Base-by-base conservation (phyloP, 768 basidiomycete genomes). In the Auriculariales sp. region DNA sequence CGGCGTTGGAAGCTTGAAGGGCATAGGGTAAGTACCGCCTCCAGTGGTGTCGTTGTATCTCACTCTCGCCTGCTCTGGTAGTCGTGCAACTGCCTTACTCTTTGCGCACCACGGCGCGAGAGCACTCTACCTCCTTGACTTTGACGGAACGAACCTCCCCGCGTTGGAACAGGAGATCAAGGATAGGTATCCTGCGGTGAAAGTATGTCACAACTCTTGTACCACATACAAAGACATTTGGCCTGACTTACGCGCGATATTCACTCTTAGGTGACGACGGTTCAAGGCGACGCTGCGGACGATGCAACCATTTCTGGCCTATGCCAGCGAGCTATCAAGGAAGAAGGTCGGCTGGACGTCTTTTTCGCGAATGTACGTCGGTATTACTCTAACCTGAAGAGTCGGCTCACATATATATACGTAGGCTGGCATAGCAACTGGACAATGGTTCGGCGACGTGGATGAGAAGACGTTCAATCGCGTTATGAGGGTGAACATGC, bases 321-420 rank as follows among this genome's bases (percentile, higher is more conserved):
- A 1, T 90, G 91, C 62, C 67, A 81, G 50, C 78, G 70, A 51
- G 88, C 84, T 2, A 58, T 90, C 28, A 65, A 74, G 35, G 90
- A 95, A 53, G 82, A 93, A 60, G 90, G 91, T 7, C 74, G 78
- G 52, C 70, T 97, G 11, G 93, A 97, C 56, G 80, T 93, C 54
- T 95, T 95, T n/a, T 97, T 92, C 61, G 93, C 93, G 29, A 95
- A 97, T 61, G 92, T 89, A 58, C 48, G 78, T 58, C 25, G 15
- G 42, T 15, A 48, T 28, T 46, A 10, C 19, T 33, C 28, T 42
- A 42, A 4, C 7, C 15, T 15, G 27, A 14, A 12, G 10, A 24
- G 53, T 51, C n/a, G 53, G 48, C 17, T 51, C 19, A 15, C 17
- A n/a, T 45, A 4, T 28, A 32, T 32, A 9, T 32, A 19, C 32